phyloP scores from a whole-genome alignment of 495 filamentous ascomycete species.

The Penicillium nucicola region DNA sequence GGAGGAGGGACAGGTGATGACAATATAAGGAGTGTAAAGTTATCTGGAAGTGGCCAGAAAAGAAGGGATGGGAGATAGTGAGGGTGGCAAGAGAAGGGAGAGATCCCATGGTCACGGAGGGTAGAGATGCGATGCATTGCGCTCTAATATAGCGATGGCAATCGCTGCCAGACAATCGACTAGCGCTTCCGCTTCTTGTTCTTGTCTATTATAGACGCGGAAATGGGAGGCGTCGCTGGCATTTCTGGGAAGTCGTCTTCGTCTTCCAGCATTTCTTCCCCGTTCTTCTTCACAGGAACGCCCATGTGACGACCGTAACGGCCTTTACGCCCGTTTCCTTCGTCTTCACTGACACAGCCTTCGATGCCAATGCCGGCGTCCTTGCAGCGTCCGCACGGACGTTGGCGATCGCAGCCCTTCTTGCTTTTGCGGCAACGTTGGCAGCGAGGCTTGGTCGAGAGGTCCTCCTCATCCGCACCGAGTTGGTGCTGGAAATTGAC shows the following conservation, averaged over 20 bases:
- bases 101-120: slow-evolving; percentile 1
- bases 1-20: slow-evolving; percentile 6
- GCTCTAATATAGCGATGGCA: not conserved
- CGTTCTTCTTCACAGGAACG: slow-evolving; percentile 75
- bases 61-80: slow-evolving; percentile 15
- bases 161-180: slow-evolving; percentile 3
- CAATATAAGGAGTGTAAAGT: slow-evolving; percentile 21
- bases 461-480: slow-evolving; percentile 80
- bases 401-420: slow-evolving; percentile 95
- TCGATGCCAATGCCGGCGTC: slow-evolving; percentile 92
- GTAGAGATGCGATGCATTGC: not conserved
- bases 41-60: slow-evolving; percentile 4
- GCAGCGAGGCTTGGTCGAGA: slow-evolving; percentile 93
- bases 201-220: slow-evolving; percentile 48
- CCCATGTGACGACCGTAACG: slow-evolving; percentile 95
- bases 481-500: slow-evolving; percentile 68
- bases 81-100: slow-evolving; percentile 6
- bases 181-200: slow-evolving; percentile 74
- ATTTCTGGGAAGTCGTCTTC: slow-evolving; percentile 30
- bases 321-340: slow-evolving; percentile 94
- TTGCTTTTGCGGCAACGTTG: slow-evolving; percentile 99
- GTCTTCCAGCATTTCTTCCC: slow-evolving; percentile 29
- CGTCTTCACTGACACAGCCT: slow-evolving; percentile 93
- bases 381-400: slow-evolving; percentile 90
- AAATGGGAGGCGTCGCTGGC: slow-evolving; percentile 30